These are phyloP conservation scores for Quercus suber DNA, from an alignment of 306 rosid species.

Conservation along the genomic window DNA sequence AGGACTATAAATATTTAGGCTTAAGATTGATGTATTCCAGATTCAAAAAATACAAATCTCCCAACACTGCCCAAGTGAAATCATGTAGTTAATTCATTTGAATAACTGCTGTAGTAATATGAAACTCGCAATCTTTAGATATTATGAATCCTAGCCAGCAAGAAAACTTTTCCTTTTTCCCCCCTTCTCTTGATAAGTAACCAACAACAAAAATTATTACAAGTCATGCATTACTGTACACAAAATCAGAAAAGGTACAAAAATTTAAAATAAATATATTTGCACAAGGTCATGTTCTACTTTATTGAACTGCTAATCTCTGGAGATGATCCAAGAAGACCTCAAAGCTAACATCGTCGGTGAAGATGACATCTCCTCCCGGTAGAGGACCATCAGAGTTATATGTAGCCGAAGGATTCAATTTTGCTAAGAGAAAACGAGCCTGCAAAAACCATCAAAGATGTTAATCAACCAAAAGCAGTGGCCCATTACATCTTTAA, in stretches of 20 bases:
- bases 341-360: conserved; percentile 95
- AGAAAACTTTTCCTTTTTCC: background rate
- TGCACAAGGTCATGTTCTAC: conserved; percentile 6
- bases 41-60: background rate
- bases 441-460: conserved; percentile 49
- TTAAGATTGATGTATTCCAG: too few species aligned
- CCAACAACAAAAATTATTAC: conserved; percentile 8
- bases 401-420: conserved; percentile 93
- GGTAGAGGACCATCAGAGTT: conserved; percentile 67
- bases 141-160: conserved; percentile 2
- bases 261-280: conserved; percentile 1
- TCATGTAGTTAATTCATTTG: background rate
- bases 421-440: conserved; percentile 86
- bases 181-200: too few species aligned
- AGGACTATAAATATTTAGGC: too few species aligned
- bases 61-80: background rate
- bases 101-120: background rate
- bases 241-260: background rate
- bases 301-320: conserved; percentile 90
- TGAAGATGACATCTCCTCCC: conserved; percentile 90
- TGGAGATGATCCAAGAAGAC: conserved; percentile 95
- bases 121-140: background rate
- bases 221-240: conserved; percentile 35
- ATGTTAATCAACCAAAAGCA: background rate
- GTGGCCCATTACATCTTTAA: background rate